phyloP scores from a whole-genome alignment of 331 rosid species.

The Prunus yedoensis region DNA sequence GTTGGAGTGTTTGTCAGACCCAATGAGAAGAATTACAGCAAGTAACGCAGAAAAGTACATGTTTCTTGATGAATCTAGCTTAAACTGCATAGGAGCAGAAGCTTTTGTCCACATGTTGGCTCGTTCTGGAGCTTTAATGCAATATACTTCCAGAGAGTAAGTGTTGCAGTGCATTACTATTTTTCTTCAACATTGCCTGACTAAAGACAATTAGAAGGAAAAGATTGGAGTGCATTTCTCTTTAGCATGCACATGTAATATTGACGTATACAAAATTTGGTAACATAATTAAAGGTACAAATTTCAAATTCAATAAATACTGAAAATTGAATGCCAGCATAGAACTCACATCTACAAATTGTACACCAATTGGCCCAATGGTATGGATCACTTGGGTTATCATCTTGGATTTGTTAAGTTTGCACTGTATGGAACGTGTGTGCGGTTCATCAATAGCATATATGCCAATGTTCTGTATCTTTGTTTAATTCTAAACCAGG shows the following conservation, averaged over 20 bases:
- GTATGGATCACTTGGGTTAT: conserved; percentile 11
- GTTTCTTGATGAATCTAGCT: conserved; percentile 52
- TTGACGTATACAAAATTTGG: conserved; percentile 12
- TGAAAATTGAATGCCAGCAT: neutral
- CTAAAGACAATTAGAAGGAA: neutral
- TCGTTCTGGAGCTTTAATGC: conserved; percentile 59
- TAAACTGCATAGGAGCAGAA: conserved; percentile 58
- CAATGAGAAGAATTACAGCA: conserved; percentile 47
- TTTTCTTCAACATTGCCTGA: neutral
- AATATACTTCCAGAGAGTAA: conserved; percentile 75
- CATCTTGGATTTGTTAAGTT: conserved; percentile 18
- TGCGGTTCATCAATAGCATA: conserved; percentile 7
- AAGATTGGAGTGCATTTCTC: neutral
- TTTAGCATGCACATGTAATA: neutral
- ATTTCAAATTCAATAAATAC: neutral
- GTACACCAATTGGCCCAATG: neutral
- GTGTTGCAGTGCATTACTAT: conserved; percentile 15
- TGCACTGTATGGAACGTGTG: conserved; percentile 8
- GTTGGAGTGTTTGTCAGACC: conserved; percentile 43
- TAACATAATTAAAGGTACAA: neutral
- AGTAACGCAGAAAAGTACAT: conserved; percentile 55
- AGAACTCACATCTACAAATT: neutral
- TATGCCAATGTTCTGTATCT: neutral
- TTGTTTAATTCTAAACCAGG: neutral
- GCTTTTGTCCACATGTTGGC: conserved; percentile 59